Evolutionary conservation across 768 basidiomycete genomes (phyloP).

Genomic region (Cystofilobasidium capitatum): DNA sequence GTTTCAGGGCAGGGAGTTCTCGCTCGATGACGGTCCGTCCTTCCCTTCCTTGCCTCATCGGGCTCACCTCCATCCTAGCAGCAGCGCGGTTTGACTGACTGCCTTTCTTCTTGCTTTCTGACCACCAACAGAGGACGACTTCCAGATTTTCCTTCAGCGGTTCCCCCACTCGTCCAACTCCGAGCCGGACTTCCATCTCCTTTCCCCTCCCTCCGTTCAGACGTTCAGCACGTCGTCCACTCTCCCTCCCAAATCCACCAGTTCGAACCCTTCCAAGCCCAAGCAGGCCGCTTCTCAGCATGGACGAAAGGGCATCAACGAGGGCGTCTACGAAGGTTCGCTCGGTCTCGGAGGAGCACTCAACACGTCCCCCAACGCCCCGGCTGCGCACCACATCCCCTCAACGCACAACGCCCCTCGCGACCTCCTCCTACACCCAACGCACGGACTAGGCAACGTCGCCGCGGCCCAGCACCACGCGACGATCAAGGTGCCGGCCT

Average conservation of each 20-base stretch:
- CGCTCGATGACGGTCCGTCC: conserved; percentile 74
- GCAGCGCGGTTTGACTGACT: background rate
- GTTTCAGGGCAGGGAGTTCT: conserved; percentile 68
- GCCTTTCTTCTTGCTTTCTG: background rate
- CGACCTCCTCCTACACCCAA: conserved; percentile 35
- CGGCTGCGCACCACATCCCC: conserved; percentile 24
- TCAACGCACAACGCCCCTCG: conserved; percentile 38
- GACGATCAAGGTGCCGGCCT: conserved; percentile 65
- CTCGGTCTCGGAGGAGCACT: background rate
- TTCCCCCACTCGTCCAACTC: conserved; percentile 39
- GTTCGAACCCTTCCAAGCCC: too few species aligned
- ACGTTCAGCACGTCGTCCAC: conserved; percentile 51
- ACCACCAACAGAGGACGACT: conserved; percentile 60
- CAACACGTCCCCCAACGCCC: background rate
- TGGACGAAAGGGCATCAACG: background rate
- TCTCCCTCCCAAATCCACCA: conserved; percentile 47
- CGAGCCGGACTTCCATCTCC: conserved; percentile 30
- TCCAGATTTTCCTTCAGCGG: conserved; percentile 74
- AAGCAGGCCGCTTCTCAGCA: background rate
- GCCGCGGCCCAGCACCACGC: conserved; percentile 35
- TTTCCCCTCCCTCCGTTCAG: conserved; percentile 14
- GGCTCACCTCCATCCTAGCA: background rate
- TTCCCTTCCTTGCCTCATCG: conserved; percentile 10
- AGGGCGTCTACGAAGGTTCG: background rate
- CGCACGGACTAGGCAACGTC: conserved; percentile 29